Conservation (phyloP, 331 rosid species). For the Malus hybrid region DNA sequence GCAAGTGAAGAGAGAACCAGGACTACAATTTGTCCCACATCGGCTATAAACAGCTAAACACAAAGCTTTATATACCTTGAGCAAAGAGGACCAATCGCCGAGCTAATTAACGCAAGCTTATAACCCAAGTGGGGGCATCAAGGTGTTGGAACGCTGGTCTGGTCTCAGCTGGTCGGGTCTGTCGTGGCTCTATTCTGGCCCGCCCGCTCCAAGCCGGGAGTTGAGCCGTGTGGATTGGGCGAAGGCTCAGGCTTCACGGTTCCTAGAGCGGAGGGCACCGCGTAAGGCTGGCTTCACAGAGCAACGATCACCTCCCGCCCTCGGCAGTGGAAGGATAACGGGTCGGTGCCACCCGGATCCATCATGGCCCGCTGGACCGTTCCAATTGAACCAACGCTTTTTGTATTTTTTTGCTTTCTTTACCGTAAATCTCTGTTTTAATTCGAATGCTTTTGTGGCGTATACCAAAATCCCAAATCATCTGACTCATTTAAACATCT, state of each 20-base stretch:
- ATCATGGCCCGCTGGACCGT: background rate
- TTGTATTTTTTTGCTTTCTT: too few species aligned
- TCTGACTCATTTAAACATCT: too few species aligned
- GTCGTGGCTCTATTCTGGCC: background rate
- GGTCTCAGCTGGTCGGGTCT: background rate
- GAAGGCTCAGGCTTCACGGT: background rate
- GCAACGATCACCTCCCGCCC: background rate
- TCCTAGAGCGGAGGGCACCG: background rate
- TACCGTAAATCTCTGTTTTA: too few species aligned
- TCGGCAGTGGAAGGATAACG: background rate
- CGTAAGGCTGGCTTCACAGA: background rate
- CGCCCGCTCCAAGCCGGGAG: background rate
- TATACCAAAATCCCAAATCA: too few species aligned
- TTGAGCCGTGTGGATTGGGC: background rate
- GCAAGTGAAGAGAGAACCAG: background rate
- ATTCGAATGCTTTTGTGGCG: too few species aligned
- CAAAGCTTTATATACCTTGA: background rate
- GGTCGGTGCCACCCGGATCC: background rate
- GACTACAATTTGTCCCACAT: background rate
- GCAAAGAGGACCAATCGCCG: rapidly evolving
- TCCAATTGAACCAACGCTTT: background rate
- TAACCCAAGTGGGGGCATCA: background rate
- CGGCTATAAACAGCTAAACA: background rate
- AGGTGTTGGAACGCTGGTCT: background rate
- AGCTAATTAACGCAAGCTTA: background rate